Evolutionary conservation across 768 basidiomycete species (phyloP).

Genomic region (Pluteus cervinus): DNA sequence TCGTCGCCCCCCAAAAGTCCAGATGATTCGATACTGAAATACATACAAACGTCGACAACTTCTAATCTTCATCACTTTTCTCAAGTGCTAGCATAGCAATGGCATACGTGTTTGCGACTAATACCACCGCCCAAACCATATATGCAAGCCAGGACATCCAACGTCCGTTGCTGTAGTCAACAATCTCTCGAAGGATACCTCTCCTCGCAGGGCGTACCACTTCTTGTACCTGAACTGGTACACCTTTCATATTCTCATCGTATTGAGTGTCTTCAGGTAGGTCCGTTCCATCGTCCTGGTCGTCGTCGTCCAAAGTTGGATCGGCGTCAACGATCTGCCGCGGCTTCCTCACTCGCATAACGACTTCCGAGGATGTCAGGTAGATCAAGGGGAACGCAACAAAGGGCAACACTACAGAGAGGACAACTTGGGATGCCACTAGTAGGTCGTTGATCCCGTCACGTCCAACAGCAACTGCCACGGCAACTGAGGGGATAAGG

Average conservation of each 20-base stretch:
- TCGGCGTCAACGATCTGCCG: background rate
- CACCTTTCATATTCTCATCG: no score
- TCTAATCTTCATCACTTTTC: background rate
- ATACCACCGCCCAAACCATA: constrained; percentile 37
- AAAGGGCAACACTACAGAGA: constrained; percentile 72
- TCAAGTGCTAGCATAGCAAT: constrained; percentile 37
- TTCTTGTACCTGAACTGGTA: background rate
- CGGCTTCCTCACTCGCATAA: constrained; percentile 56
- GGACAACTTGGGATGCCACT: constrained; percentile 69
- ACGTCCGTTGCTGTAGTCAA: constrained; percentile 37
- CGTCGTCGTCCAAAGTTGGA: constrained; percentile 1
- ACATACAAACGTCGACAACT: no score
- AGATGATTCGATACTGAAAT: no score
- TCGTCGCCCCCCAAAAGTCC: no score
- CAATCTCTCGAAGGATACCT: constrained; percentile 13
- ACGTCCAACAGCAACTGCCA: constrained; percentile 63
- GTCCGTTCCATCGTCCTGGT: no score
- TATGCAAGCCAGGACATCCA: constrained; percentile 36
- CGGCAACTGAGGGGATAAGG: constrained; percentile 61
- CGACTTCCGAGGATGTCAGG: constrained; percentile 51
- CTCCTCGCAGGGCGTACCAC: background rate
- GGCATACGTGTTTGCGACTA: constrained; percentile 48
- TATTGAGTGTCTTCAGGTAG: no score
- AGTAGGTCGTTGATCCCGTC: constrained; percentile 62
- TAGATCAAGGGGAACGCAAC: constrained; percentile 67